Percentiles rank a stretch among this genome's conserved stretches.
phyloP scores from a whole-genome alignment of 2,329 filamentous ascomycete genomes.

The Aphanoascus verrucosus region DNA sequence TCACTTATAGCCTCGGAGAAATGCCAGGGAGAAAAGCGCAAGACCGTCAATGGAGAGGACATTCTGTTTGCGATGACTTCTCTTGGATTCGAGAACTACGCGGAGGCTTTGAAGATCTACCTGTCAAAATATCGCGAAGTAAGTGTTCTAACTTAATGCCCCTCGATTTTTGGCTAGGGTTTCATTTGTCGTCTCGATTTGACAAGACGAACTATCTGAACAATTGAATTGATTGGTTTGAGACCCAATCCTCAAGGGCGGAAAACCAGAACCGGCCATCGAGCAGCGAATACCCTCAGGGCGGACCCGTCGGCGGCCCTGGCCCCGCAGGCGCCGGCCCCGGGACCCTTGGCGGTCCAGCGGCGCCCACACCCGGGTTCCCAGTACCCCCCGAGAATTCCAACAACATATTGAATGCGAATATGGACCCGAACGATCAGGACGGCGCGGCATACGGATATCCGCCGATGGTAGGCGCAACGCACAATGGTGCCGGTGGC shows the following conservation, averaged over 20 bases:
- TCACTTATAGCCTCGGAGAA: conserved; percentile 74
- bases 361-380: conserved; percentile 24
- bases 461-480: conserved; percentile 36
- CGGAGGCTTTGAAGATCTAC: conserved; percentile 96
- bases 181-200: conserved; percentile 29
- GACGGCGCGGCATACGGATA: conserved; percentile 37
- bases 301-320: conserved; percentile 17
- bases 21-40: conserved; percentile 97
- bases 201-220: conserved; percentile 38
- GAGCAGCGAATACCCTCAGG: conserved; percentile 35
- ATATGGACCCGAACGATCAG: conserved; percentile 37
- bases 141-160: conserved; percentile 38
- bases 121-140: conserved; percentile 96
- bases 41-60: conserved; percentile 97
- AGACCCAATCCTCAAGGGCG: conserved; percentile 70
- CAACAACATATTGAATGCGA: conserved; percentile 36
- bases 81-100: conserved; percentile 96
- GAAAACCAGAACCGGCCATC: conserved; percentile 50
- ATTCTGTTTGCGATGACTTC: conserved; percentile 99
- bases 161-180: conserved; percentile 17
- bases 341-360: conserved; percentile 22
- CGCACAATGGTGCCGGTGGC: conserved; percentile 39
- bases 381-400: conserved; percentile 34
- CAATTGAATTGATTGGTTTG: conserved; percentile 43
- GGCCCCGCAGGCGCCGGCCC: conserved; percentile 16